These are phyloP conservation scores for Houttuynia cordata DNA, from an alignment of 164 flowering plant genomes.

Conservation along the genomic window DNA sequence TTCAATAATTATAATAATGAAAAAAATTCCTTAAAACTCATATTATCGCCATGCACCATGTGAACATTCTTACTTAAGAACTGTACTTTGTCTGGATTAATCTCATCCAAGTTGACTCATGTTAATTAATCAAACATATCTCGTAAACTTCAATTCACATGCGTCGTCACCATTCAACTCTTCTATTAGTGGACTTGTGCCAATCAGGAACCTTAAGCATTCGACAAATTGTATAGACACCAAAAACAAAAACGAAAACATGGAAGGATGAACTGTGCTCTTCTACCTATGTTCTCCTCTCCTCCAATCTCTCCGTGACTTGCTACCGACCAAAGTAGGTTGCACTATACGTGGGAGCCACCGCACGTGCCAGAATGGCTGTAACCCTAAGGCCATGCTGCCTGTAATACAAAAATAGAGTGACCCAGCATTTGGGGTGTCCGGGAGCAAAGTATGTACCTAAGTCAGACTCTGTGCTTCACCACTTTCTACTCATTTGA, in stretches of 20 bases:
- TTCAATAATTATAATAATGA: too few species aligned
- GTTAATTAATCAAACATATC: too few species aligned
- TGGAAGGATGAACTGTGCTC: neutral
- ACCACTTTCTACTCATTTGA: too few species aligned
- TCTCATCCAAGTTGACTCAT: neutral
- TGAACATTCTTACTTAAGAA: neutral
- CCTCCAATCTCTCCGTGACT: conserved; percentile 1
- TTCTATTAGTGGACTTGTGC: neutral
- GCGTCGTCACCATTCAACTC: too few species aligned
- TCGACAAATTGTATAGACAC: neutral
- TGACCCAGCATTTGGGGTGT: neutral
- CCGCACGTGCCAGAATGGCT: neutral
- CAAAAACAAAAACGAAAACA: neutral
- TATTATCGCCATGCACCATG: neutral
- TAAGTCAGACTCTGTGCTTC: too few species aligned
- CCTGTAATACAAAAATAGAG: neutral
- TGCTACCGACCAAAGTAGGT: conserved; percentile 3
- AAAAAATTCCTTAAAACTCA: neutral
- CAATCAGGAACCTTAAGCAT: neutral
- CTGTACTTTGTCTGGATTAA: neutral
- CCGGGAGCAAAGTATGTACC: too few species aligned
- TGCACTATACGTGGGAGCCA: neutral
- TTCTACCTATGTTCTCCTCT: neutral
- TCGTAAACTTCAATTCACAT: neutral
- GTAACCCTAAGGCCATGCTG: neutral